Conservation (phyloP, 352 stramenopile genomes). For the Pythium phragmiticola region DNA sequence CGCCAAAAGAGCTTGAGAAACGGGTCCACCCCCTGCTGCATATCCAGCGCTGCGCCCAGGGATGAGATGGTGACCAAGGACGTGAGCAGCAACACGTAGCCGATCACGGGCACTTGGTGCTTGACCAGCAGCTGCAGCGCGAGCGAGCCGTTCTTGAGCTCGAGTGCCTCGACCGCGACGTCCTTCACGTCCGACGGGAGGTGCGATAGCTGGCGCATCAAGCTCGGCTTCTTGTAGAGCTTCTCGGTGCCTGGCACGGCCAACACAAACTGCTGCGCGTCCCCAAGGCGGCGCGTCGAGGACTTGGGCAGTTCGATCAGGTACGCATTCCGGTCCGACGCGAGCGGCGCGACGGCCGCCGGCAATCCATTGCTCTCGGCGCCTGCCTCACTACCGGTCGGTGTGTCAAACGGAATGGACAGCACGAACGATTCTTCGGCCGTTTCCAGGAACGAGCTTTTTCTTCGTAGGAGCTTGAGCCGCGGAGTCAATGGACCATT, state of each 20-base stretch:
- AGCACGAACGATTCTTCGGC: constrained; percentile 75
- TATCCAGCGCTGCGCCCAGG: constrained; percentile 67
- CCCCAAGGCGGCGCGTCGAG: constrained; percentile 35
- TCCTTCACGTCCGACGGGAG: constrained; percentile 71
- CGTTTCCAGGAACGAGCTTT: constrained; percentile 74
- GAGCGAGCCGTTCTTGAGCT: constrained; percentile 58
- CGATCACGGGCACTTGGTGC: constrained; percentile 67
- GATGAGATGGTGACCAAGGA: constrained; percentile 78
- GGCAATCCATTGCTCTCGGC: constrained; percentile 17
- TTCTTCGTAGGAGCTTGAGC: constrained; percentile 52
- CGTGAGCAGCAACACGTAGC: constrained; percentile 70
- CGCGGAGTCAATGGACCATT: constrained; percentile 28
- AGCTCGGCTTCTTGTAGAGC: constrained; percentile 50
- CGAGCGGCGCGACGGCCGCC: constrained; percentile 29
- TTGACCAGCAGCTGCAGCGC: constrained; percentile 78
- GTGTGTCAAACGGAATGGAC: constrained; percentile 70
- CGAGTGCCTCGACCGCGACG: constrained; percentile 72
- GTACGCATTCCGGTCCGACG: constrained; percentile 61
- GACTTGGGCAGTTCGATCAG: constrained; percentile 72
- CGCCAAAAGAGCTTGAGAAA: constrained; percentile 88
- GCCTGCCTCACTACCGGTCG: constrained; percentile 22
- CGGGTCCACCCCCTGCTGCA: constrained; percentile 67
- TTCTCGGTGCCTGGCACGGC: constrained; percentile 61
- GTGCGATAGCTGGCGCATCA: constrained; percentile 58
- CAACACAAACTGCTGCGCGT: constrained; percentile 71